Evolutionary conservation across 345 rosid species (phyloP).

Genomic region (Brassica rapa): DNA sequence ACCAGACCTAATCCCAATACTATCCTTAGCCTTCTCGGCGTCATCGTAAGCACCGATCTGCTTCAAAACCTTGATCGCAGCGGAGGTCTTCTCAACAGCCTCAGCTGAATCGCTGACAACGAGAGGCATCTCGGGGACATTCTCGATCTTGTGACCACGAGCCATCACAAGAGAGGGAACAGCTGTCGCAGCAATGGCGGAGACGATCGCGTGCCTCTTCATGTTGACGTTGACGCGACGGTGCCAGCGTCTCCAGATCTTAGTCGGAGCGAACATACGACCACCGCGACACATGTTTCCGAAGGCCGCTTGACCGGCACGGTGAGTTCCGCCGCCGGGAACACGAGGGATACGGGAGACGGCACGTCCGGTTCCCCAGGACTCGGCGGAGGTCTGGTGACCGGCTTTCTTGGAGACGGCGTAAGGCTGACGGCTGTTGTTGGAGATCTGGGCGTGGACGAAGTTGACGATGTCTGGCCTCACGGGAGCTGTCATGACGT

Average conservation of each 20-base stretch:
- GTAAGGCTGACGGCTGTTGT: slow-evolving; percentile 86
- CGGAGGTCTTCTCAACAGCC: slow-evolving; percentile 75
- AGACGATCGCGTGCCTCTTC: slow-evolving; percentile 81
- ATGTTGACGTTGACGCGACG: slow-evolving; percentile 80
- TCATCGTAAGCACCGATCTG: slow-evolving; percentile 87
- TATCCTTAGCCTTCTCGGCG: slow-evolving; percentile 88
- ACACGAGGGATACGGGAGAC: slow-evolving; percentile 98
- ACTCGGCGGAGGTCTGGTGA: slow-evolving; percentile 96
- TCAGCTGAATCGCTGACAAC: slow-evolving; percentile 78
- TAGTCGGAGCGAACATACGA: slow-evolving; percentile 97
- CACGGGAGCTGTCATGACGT: slow-evolving; percentile 73
- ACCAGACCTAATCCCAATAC: slow-evolving; percentile 48
- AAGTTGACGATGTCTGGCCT: slow-evolving; percentile 76
- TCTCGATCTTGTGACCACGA: slow-evolving; percentile 81
- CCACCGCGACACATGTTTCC: slow-evolving; percentile 99
- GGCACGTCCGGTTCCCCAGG: slow-evolving; percentile 98
- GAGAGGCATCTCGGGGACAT: slow-evolving; percentile 83
- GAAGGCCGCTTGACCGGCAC: slow-evolving; percentile 97
- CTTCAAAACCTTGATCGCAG: slow-evolving; percentile 76
- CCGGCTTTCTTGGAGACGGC: slow-evolving; percentile 87
- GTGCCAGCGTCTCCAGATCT: slow-evolving; percentile 98
- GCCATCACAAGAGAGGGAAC: slow-evolving; percentile 83
- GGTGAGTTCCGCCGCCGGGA: slow-evolving; percentile 97
- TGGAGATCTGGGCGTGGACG: slow-evolving; percentile 72
- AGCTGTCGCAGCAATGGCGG: slow-evolving; percentile 87